phyloP scores from a whole-genome alignment of 192 early-diverging fungal species.

The Backusella mclennaniae region DNA sequence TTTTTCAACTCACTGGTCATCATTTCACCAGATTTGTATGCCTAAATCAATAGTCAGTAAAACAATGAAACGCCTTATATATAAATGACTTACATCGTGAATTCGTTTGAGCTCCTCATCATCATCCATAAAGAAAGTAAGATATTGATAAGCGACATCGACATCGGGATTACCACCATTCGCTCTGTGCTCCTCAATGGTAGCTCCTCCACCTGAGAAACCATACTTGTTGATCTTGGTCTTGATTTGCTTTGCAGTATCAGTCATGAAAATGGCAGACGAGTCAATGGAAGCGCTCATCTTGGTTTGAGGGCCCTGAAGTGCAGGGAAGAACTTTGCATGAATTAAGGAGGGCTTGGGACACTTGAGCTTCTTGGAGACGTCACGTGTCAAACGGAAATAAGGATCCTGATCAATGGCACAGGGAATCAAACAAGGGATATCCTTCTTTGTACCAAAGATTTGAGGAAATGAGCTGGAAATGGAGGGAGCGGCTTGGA shows the following conservation, averaged over 20 bases:
- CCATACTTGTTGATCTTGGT: conserved; percentile 92
- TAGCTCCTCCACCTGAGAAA: conserved; percentile 90
- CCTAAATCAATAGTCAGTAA: neutral
- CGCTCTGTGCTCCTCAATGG: conserved; percentile 77
- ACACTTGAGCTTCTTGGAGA: conserved; percentile 89
- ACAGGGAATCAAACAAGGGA: conserved; percentile 96
- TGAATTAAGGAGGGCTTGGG: conserved; percentile 95
- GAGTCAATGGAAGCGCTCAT: conserved; percentile 90
- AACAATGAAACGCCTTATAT: neutral
- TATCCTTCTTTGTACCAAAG: conserved; percentile 86
- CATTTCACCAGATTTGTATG: conserved; percentile 83
- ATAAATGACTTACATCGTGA: conserved; percentile 40
- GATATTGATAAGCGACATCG: conserved; percentile 94
- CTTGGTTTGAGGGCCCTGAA: conserved; percentile 88
- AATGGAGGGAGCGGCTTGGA: conserved; percentile 95
- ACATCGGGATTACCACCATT: conserved; percentile 91
- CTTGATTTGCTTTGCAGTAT: conserved; percentile 91
- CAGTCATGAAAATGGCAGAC: conserved; percentile 92
- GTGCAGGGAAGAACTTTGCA: conserved; percentile 92
- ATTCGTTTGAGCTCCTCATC: conserved; percentile 82
- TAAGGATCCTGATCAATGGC: conserved; percentile 99
- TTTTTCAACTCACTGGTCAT: conserved; percentile 88
- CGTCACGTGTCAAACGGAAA: conserved; percentile 96
- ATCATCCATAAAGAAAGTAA: conserved; percentile 93
- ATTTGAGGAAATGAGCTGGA: conserved; percentile 95